A percentile compares a stretch with the other conserved stretches of the same genome.
Conservation (phyloP, 2,329 filamentous ascomycete genomes). For the Juglanconis sp. region DNA sequence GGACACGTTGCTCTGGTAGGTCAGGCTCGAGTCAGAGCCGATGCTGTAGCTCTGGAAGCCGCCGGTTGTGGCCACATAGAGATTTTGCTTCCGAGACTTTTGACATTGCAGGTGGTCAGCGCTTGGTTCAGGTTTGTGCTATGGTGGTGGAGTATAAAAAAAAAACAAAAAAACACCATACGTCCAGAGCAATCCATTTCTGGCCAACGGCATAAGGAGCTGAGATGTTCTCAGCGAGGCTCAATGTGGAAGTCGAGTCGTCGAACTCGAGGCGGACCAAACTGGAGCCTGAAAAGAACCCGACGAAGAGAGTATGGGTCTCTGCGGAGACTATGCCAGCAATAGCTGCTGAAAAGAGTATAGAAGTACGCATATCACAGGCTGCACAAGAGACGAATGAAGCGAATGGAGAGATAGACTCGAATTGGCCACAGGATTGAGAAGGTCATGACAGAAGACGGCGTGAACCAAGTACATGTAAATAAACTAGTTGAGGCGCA, state of each 20-base stretch:
- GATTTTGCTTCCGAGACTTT: slow-evolving; percentile 15
- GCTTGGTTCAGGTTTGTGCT: slow-evolving; percentile 5
- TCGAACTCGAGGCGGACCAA: slow-evolving; percentile 30
- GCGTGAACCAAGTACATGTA: no score
- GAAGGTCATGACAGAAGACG: no score
- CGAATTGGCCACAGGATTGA: no score
- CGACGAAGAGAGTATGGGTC: not conserved
- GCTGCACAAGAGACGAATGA: no score
- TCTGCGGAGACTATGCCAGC: not conserved
- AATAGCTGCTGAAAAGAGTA: no score
- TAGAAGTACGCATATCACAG: no score
- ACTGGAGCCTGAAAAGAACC: slow-evolving; percentile 5
- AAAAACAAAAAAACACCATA: slow-evolving; percentile 2
- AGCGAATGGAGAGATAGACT: no score
- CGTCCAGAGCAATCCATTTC: slow-evolving; percentile 25
- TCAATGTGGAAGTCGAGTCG: slow-evolving; percentile 25
- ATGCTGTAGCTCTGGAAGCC: slow-evolving; percentile 21
- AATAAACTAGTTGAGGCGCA: no score
- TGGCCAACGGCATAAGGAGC: slow-evolving; percentile 13
- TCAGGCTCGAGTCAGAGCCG: slow-evolving; percentile 16
- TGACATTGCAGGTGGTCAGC: not conserved
- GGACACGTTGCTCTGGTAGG: slow-evolving; percentile 19
- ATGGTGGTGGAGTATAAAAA: not conserved
- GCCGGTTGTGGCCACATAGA: slow-evolving; percentile 21
- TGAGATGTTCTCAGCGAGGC: slow-evolving; percentile 22